Evolutionary conservation across 352 stramenopile genomes (phyloP).

Genomic region (Phytophthora ramorum): DNA sequence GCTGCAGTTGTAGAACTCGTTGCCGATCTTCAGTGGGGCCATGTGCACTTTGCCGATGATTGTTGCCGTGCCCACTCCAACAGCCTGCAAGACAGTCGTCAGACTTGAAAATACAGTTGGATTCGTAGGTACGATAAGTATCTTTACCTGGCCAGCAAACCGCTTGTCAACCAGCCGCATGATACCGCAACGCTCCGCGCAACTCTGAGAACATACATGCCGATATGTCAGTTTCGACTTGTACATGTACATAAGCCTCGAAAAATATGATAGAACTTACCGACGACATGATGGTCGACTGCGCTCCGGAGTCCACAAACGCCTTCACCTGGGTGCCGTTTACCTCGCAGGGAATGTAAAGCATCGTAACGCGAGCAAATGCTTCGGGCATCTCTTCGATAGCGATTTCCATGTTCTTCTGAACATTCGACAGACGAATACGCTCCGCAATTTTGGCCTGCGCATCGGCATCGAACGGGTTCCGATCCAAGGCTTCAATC

Average conservation of each 20-base stretch:
- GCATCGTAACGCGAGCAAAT: slow-evolving; percentile 88
- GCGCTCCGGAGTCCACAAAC: slow-evolving; percentile 92
- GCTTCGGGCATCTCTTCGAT: slow-evolving; percentile 90
- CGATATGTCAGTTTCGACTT: not conserved
- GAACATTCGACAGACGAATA: slow-evolving; percentile 86
- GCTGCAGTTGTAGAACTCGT: slow-evolving; percentile 93
- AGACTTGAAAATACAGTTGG: slow-evolving; percentile 2
- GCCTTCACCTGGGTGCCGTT: slow-evolving; percentile 87
- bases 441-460: slow-evolving; percentile 87
- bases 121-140: not conserved
- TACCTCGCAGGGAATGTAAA: slow-evolving; percentile 89
- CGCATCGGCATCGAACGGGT: slow-evolving; percentile 79
- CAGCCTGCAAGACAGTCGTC: slow-evolving; percentile 59
- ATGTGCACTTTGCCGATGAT: slow-evolving; percentile 97
- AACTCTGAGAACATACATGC: slow-evolving; percentile 52
- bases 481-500: slow-evolving; percentile 64
- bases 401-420: slow-evolving; percentile 91
- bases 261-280: slow-evolving; percentile 32
- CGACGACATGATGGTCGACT: slow-evolving; percentile 94
- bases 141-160: slow-evolving; percentile 85
- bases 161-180: slow-evolving; percentile 90
- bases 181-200: slow-evolving; percentile 91
- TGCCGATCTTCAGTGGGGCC: slow-evolving; percentile 90
- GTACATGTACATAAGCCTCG: not conserved
- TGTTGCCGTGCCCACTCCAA: slow-evolving; percentile 96